Evolutionary conservation across 2,329 filamentous ascomycete genomes (phyloP).

Genomic region (Beauveria scarabaeidicola): DNA sequence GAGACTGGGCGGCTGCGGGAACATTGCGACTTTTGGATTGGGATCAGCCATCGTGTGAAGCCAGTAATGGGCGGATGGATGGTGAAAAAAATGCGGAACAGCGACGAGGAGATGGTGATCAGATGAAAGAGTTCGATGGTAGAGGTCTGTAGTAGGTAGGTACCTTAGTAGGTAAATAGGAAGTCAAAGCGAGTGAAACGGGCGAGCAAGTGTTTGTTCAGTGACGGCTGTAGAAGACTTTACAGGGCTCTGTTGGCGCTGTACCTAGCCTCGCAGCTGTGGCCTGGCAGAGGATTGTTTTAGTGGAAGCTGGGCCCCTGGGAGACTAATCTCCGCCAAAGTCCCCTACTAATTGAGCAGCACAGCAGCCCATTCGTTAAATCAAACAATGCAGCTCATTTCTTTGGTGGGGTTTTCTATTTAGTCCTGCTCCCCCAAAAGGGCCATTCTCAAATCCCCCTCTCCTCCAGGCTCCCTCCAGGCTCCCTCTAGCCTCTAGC

Average conservation of each 20-base stretch:
- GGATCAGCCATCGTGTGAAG: neutral
- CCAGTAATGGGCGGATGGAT: neutral
- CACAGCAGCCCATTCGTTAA: neutral
- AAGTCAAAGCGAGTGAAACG: too few species aligned
- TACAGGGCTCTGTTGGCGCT: neutral
- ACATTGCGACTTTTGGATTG: neutral
- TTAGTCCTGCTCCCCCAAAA: neutral
- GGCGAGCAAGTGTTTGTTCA: too few species aligned
- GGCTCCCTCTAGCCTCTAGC: conserved; percentile 2
- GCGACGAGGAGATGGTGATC: neutral
- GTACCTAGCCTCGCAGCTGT: neutral
- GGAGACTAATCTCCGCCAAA: neutral
- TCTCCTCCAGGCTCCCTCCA: too few species aligned
- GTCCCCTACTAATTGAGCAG: neutral
- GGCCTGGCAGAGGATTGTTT: neutral
- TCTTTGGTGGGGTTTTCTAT: neutral
- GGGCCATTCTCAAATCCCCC: neutral
- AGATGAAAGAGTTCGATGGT: too few species aligned
- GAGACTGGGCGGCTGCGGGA: neutral
- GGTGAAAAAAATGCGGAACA: too few species aligned
- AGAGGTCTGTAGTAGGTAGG: too few species aligned
- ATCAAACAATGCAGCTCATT: neutral
- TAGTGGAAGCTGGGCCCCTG: neutral
- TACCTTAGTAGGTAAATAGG: too few species aligned
- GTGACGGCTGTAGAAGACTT: neutral